Evolutionary conservation across 192 early-diverging fungal genomes (phyloP), one percentile per base, ranked within the genome.

Genomic region (Backusella luteola): DNA sequence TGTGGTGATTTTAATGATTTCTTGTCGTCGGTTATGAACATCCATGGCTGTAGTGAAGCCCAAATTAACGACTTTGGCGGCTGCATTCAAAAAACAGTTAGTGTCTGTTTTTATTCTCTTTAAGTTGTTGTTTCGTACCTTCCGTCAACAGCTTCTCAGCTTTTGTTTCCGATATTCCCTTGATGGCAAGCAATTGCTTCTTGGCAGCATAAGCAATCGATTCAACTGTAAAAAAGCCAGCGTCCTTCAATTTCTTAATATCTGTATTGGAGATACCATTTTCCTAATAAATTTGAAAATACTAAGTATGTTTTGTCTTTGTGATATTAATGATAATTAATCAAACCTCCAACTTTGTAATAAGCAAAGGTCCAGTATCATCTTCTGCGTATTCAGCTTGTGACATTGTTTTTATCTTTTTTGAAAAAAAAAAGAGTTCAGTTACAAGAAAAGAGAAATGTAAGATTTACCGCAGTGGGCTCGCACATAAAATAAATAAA

Each of bases 41-140:
- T 96, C 94, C 23, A 95, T 92, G 4, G 96, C 97, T 3, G 97
- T 96, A 15, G 94, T 94, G 80, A 99, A 99, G 7, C 96, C 95
- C 90, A 98, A 94, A 4, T 96, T 96, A 17, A 98, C 92, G 15
- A 99, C 77, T 76, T 95, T 97, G 70, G 93, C 86, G 5, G 97
- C 97, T 95, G 49, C 44, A 72, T 12, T 32, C 35, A 52, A 44
- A 49, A 73, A 63, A 29, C 11, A 63, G 8, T 63, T 63, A 63
- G 11, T 63, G 11, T 26, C 12, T 29, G 12, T 29, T 63, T 1
- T 1, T 34, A 38, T 41, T 69, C 52, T 52, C 21, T 36, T 23
- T 32, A 2, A 32, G 6, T 49, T 49, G 2, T 49, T 38, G 1
- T 5, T 32, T 53, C 38, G 11, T 81, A 93, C 92, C 93, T 90